These are phyloP conservation scores for Blastocystis sp. DNA, from an alignment of 352 stramenopile genomes.

Conservation along the genomic window DNA sequence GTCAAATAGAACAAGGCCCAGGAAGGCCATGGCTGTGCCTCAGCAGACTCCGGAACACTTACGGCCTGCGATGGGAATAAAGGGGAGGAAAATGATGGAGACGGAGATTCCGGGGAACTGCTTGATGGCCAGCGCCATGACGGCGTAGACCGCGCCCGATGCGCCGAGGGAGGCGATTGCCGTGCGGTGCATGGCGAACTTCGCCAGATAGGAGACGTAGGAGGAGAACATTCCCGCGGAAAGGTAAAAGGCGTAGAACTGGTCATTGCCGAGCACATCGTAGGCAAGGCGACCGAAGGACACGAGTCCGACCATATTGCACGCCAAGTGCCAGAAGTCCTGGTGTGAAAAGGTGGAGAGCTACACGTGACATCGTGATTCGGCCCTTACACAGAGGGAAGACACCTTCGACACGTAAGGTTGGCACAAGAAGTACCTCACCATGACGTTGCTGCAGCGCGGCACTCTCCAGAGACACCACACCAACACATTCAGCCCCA, in stretches of 20 bases:
- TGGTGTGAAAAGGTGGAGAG: conserved; percentile 49
- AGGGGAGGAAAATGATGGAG: conserved; percentile 58
- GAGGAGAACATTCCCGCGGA: conserved; percentile 57
- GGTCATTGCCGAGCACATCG: conserved; percentile 41
- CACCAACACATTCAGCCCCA: conserved; percentile 18
- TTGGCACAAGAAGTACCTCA: background rate
- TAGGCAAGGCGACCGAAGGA: conserved; percentile 37
- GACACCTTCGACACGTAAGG: background rate
- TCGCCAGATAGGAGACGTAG: conserved; percentile 38
- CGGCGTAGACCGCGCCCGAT: conserved; percentile 62
- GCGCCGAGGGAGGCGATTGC: conserved; percentile 56
- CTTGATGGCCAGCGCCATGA: conserved; percentile 28
- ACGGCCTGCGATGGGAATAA: conserved; percentile 34
- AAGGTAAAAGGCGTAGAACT: conserved; percentile 63
- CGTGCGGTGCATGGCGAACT: background rate
- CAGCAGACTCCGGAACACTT: background rate
- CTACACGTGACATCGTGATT: background rate
- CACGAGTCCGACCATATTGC: conserved; percentile 43
- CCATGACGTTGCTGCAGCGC: background rate
- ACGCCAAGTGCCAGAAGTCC: conserved; percentile 20
- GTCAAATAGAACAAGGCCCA: conserved; percentile 15
- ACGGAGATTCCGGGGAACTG: conserved; percentile 12
- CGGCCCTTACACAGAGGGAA: conserved; percentile 13
- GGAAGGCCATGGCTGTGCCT: background rate
- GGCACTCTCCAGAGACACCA: conserved; percentile 28